Conservation (phyloP, 768 basidiomycete species). For the Boletus rufocinnamomeus region DNA sequence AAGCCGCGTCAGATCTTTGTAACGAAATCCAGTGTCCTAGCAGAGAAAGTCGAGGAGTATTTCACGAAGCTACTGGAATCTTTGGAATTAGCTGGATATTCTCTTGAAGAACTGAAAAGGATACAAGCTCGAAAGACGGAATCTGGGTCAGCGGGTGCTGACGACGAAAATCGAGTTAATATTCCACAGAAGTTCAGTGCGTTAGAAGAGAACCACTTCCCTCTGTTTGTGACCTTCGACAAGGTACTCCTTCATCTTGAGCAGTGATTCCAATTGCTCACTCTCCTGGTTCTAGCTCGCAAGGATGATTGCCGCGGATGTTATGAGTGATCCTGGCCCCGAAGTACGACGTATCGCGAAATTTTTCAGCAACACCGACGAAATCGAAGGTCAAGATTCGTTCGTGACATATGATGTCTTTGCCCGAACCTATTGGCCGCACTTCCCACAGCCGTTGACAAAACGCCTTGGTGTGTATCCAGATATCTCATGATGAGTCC, state of each 20-base stretch:
- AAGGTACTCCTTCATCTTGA: conserved; percentile 39
- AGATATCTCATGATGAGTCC: neutral
- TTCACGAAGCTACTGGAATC: conserved; percentile 54
- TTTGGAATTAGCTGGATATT: conserved; percentile 37
- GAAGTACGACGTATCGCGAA: conserved; percentile 9
- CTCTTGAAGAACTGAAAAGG: conserved; percentile 41
- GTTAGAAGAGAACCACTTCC: conserved; percentile 62
- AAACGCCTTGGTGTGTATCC: conserved; percentile 53
- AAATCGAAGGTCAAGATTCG: conserved; percentile 20
- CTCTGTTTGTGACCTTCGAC: conserved; percentile 69
- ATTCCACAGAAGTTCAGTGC: conserved; percentile 54
- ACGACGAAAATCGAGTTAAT: conserved; percentile 29
- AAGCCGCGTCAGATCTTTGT: conserved; percentile 72
- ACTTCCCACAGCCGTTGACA: conserved; percentile 50
- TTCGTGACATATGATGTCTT: conserved; percentile 52
- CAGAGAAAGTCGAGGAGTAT: conserved; percentile 70
- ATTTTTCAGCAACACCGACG: conserved; percentile 17
- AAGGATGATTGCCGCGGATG: conserved; percentile 30
- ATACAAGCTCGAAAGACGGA: conserved; percentile 24
- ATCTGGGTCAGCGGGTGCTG: conserved; percentile 36
- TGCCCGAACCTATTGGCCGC: conserved; percentile 56
- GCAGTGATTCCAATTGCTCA: neutral
- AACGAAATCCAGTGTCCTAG: conserved; percentile 68
- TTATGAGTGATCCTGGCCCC: conserved; percentile 10
- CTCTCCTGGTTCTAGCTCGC: conserved; percentile 19